Conservation (phyloP, 2,329 filamentous ascomycete genomes). For the Beauveria medogensis region DNA sequence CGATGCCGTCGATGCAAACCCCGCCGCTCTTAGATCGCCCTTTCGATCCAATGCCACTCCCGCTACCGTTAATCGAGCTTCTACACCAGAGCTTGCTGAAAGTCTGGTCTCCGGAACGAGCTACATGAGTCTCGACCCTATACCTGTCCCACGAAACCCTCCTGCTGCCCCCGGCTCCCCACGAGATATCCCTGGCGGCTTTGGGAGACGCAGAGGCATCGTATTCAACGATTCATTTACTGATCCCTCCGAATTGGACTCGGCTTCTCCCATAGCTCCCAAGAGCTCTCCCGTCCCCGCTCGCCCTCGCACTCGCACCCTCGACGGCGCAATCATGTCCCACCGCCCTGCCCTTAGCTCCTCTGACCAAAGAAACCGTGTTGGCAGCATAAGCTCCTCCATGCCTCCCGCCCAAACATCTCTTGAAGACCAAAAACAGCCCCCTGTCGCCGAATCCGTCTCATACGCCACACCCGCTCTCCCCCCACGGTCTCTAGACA, state of each 20-base stretch:
- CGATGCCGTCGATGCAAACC: not conserved
- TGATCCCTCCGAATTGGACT: constrained; percentile 40
- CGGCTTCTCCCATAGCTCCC: constrained; percentile 26
- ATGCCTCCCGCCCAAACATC: constrained; percentile 39
- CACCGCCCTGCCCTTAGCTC: constrained; percentile 31
- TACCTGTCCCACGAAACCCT: constrained; percentile 13
- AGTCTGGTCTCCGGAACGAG: not conserved
- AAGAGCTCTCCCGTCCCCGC: constrained; percentile 27
- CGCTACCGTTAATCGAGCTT: not conserved
- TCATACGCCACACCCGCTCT: constrained; percentile 32
- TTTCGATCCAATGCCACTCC: constrained; percentile 3
- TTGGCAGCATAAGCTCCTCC: constrained; percentile 63
- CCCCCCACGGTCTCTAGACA: constrained; percentile 25
- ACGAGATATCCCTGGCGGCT: constrained; percentile 24
- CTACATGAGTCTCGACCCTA: constrained; percentile 1
- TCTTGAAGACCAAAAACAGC: constrained; percentile 37
- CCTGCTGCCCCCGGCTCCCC: constrained; percentile 25
- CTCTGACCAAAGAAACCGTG: constrained; percentile 50
- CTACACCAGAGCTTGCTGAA: constrained; percentile 4
- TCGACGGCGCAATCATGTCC: constrained; percentile 47
- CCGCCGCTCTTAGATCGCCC: not conserved
- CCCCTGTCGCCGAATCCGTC: constrained; percentile 32
- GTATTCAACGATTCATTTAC: constrained; percentile 51
- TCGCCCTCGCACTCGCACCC: constrained; percentile 49
- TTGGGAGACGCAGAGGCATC: constrained; percentile 47